Percentiles rank a stretch among this genome's conserved stretches.
These are phyloP conservation scores for Suillus alpinus DNA, from an alignment of 768 basidiomycete species.

Conservation along the genomic window DNA sequence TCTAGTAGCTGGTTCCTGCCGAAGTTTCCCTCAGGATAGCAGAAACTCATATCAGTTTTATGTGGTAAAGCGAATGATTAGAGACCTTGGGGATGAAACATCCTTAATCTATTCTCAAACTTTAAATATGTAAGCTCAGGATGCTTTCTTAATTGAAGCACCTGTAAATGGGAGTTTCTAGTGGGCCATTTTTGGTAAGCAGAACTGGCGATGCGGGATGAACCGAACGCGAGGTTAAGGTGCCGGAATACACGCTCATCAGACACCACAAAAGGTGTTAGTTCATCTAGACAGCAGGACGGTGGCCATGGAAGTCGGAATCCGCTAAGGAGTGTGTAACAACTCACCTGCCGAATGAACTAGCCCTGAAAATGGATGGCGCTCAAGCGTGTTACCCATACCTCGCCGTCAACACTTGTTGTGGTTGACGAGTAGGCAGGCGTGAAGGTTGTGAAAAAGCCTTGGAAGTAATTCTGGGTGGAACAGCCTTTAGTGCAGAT, in stretches of 20 bases:
- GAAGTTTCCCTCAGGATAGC: slow-evolving; percentile 83
- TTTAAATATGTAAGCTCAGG: slow-evolving; percentile 62
- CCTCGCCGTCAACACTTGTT: slow-evolving; percentile 76
- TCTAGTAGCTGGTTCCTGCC: slow-evolving; percentile 91
- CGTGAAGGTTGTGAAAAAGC: no score
- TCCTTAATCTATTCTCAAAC: slow-evolving; percentile 83
- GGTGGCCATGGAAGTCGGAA: slow-evolving; percentile 86
- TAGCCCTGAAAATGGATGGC: slow-evolving; percentile 91
- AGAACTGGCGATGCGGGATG: slow-evolving; percentile 72
- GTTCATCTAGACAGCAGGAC: slow-evolving; percentile 87
- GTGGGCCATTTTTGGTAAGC: slow-evolving; percentile 75
- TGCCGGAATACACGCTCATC: slow-evolving; percentile 80
- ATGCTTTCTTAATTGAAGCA: slow-evolving; percentile 49
- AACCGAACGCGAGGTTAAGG: slow-evolving; percentile 75
- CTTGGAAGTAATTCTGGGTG: no score
- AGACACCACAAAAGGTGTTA: slow-evolving; percentile 85
- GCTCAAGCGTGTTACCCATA: slow-evolving; percentile 85
- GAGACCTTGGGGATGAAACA: slow-evolving; percentile 86
- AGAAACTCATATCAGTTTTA: slow-evolving; percentile 61
- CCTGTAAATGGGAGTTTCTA: slow-evolving; percentile 64
- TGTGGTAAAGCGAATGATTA: slow-evolving; percentile 87
- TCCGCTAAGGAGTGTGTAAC: slow-evolving; percentile 85
- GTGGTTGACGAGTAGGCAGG: slow-evolving; percentile 74
- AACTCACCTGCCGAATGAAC: slow-evolving; percentile 90
- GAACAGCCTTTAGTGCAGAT: no score